A percentile compares a stretch with the other conserved stretches of the same genome.
Evolutionary conservation across 352 stramenopile genomes (phyloP).

Genomic region (Detonula confervacea): DNA sequence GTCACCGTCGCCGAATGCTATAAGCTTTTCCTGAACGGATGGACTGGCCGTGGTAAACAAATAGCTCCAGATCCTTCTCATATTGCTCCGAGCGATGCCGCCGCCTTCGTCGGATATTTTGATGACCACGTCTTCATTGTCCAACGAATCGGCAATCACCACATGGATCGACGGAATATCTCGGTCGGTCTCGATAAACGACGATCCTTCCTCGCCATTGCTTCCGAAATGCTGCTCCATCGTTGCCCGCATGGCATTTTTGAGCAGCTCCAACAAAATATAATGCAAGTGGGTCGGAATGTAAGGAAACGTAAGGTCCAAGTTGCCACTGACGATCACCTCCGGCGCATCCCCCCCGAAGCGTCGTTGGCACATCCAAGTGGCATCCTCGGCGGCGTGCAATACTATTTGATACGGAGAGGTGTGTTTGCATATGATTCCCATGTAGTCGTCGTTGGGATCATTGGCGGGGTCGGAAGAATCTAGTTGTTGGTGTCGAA

Average conservation of each 20-base stretch:
- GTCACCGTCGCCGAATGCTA: slow-evolving; percentile 71
- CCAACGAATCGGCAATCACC: slow-evolving; percentile 98
- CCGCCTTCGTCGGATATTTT: slow-evolving; percentile 99
- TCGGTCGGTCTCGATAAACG: slow-evolving; percentile 89
- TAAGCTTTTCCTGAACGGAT: slow-evolving; percentile 87
- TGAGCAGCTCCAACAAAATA: slow-evolving; percentile 94
- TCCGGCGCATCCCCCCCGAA: slow-evolving; percentile 97
- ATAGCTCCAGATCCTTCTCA: slow-evolving; percentile 97
- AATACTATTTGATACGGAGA: slow-evolving; percentile 92
- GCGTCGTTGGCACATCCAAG: slow-evolving; percentile 95
- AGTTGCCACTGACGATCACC: slow-evolving; percentile 93
- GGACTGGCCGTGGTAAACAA: slow-evolving; percentile 99
- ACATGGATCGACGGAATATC: slow-evolving; percentile 99
- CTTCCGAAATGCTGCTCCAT: slow-evolving; percentile 96
- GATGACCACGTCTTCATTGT: slow-evolving; percentile 99
- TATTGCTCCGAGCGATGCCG: slow-evolving; percentile 97
- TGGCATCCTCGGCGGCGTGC: slow-evolving; percentile 93
- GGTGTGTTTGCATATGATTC: slow-evolving; percentile 93
- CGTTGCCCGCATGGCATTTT: slow-evolving; percentile 97
- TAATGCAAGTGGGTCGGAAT: slow-evolving; percentile 87
- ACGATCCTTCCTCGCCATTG: background rate
- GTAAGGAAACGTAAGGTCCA: slow-evolving; percentile 97
- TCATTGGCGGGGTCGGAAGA: background rate
- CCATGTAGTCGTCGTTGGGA: slow-evolving; percentile 64
- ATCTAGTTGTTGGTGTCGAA: slow-evolving; percentile 86